Evolutionary conservation across 192 early-diverging fungal species (phyloP), one percentile per base, ranked within the genome.

Genomic region (Spizellomyces sp.): DNA sequence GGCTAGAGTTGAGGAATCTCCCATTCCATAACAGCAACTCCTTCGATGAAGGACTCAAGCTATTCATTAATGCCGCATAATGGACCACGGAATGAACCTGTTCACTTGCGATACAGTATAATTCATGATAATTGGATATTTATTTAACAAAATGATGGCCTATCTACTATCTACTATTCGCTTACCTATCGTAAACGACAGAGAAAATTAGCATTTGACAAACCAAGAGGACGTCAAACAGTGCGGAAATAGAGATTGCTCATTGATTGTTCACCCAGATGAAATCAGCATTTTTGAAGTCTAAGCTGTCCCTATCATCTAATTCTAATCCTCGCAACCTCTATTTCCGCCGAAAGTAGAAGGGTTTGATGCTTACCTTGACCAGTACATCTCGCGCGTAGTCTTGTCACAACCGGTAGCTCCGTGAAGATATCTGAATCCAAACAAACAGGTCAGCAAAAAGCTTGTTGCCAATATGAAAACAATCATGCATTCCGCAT

Each of bases 211-310:
- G 27, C 3, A 36, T 36, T 36, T 36, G 27, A 36, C 27, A 36
- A 36, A 36, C 27, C 27, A 36, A 36, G 27, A 36, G 27, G 27
- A 36, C 27, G 27, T 36, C 0, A 36, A 36, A 36, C 27, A 36
- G 27, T 36, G 27, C 27, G 27, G 27, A 36, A 36, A 36, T 36
- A 36, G 27, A 36, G 27, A 36, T 36, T 54, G 59, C 59, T 61
- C 59, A 61, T 17, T 41, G 42, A 61, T 61, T 61, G 59, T 61
- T 61, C 59, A 61, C 59, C 59, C 59, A 61, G 42, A 41, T 6
- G 17, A 61, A 61, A 61, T 61, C 50, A 54, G 50, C 50, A 61
- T 61, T 41, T 36, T 61, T 19, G 22, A 22, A 56, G 14, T 61
- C 22, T 41, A 41, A 42, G 59, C 22, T 61, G 17, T 61, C 17